Percentiles rank a stretch among this genome's conserved stretches.
phyloP scores from a whole-genome alignment of 139 green algal species.

The Chlamydomonas sp. region DNA sequence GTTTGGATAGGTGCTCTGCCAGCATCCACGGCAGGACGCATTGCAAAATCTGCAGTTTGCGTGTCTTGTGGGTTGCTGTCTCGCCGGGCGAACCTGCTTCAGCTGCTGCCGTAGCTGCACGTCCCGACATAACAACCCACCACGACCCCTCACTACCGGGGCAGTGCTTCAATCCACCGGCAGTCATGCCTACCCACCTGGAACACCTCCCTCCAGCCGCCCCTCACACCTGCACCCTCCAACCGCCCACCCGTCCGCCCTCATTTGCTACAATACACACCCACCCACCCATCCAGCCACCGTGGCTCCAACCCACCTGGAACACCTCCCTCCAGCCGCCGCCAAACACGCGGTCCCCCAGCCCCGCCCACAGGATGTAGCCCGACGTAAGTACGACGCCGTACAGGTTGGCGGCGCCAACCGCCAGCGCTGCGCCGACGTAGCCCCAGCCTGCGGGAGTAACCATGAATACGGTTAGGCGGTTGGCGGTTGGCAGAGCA shows the following conservation, averaged over 20 bases:
- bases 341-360: conserved; percentile 46
- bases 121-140: no score
- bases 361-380: conserved; percentile 39
- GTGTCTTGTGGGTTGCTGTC: background rate
- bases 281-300: background rate
- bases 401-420: conserved; percentile 32
- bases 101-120: no score
- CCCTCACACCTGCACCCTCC: background rate
- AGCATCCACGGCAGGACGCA: no score
- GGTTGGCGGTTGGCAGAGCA: no score
- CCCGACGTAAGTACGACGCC: conserved; percentile 32
- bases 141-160: no score
- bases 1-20: no score
- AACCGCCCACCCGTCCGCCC: background rate
- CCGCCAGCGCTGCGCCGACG: conserved; percentile 49
- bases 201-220: conserved; percentile 8
- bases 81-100: no score
- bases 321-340: conserved; percentile 13
- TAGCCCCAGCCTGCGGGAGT: conserved; percentile 29
- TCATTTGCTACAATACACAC: background rate
- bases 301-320: background rate
- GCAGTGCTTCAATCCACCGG: no score
- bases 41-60: background rate
- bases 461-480: no score
- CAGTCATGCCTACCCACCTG: background rate